Evolutionary conservation across 1,139 yeast species (phyloP).

Genomic region (Protomyces gravidus): DNA sequence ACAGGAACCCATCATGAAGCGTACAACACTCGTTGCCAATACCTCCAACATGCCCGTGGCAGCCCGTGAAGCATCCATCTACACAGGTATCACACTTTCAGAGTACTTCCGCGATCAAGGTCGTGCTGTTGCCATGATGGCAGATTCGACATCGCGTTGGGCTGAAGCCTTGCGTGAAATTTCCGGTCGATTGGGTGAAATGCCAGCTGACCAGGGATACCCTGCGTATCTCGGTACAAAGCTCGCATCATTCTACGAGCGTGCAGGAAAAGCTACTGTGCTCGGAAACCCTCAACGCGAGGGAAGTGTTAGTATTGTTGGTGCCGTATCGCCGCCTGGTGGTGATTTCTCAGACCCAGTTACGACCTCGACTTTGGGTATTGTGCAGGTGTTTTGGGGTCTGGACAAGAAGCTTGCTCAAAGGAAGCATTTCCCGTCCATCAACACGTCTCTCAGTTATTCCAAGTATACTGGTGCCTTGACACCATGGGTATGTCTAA

Average conservation of each 20-base stretch:
- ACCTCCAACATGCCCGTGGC: constrained; percentile 99
- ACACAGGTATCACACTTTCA: constrained; percentile 96
- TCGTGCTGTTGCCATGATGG: constrained; percentile 97
- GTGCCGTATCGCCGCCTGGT: constrained; percentile 99
- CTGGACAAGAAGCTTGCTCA: constrained; percentile 97
- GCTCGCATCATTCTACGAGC: constrained; percentile 96
- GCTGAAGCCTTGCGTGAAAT: constrained; percentile 99
- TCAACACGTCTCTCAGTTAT: constrained; percentile 91
- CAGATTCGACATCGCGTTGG: constrained; percentile 99
- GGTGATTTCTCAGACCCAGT: constrained; percentile 99
- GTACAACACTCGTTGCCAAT: constrained; percentile 96
- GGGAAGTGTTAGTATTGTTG: constrained; percentile 98
- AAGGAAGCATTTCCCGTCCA: constrained; percentile 99
- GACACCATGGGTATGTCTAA: constrained; percentile 53
- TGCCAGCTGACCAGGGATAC: constrained; percentile 99
- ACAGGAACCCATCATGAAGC: constrained; percentile 98
- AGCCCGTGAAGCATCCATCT: constrained; percentile 98
- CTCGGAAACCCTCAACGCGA: constrained; percentile 93
- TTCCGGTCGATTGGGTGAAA: constrained; percentile 99
- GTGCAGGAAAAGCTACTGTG: constrained; percentile 96
- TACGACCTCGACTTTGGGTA: constrained; percentile 95
- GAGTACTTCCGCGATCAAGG: constrained; percentile 99
- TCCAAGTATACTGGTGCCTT: constrained; percentile 90
- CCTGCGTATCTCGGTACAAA: constrained; percentile 99
- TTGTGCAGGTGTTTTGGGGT: constrained; percentile 99